Conservation (phyloP, 768 basidiomycete species). For the Cystofilobasidium macerans region DNA sequence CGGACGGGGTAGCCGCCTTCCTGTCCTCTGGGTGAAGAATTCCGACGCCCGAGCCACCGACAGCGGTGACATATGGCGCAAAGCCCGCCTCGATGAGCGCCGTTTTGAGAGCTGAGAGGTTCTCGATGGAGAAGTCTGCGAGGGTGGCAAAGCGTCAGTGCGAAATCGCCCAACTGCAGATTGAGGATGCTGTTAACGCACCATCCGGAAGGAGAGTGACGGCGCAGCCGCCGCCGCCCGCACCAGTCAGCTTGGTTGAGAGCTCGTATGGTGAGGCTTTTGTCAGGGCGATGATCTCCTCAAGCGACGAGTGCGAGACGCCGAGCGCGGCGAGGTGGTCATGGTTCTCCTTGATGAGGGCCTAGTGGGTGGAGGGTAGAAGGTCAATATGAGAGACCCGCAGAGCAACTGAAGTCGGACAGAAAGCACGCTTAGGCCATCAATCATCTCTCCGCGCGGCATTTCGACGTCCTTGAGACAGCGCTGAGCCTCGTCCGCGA, state of each 20-base stretch:
- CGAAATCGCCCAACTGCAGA: neutral
- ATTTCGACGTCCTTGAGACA: constrained; percentile 64
- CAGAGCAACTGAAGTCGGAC: constrained; percentile 32
- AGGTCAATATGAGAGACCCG: neutral
- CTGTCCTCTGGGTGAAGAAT: constrained; percentile 38
- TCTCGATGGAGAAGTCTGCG: constrained; percentile 59
- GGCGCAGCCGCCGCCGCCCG: constrained; percentile 96
- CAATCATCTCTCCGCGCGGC: constrained; percentile 54
- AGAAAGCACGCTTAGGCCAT: constrained; percentile 59
- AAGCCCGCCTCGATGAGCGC: constrained; percentile 56
- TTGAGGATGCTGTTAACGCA: constrained; percentile 39
- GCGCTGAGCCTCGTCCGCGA: constrained; percentile 69
- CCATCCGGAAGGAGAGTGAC: constrained; percentile 91
- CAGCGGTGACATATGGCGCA: constrained; percentile 76
- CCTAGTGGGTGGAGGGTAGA: constrained; percentile 40
- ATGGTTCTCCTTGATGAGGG: constrained; percentile 82
- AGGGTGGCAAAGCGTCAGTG: neutral
- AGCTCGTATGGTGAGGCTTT: constrained; percentile 52
- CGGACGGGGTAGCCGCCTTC: neutral
- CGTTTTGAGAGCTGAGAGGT: constrained; percentile 50
- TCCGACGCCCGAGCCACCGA: constrained; percentile 87
- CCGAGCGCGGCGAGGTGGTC: constrained; percentile 67
- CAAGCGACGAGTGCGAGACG: constrained; percentile 82
- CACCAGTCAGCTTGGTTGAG: constrained; percentile 85
- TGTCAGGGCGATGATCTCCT: constrained; percentile 66